Evolutionary conservation across 129 eudicot genomes (phyloP), one percentile per base, ranked within the genome.

Genomic region (Calendula officinalis): DNA sequence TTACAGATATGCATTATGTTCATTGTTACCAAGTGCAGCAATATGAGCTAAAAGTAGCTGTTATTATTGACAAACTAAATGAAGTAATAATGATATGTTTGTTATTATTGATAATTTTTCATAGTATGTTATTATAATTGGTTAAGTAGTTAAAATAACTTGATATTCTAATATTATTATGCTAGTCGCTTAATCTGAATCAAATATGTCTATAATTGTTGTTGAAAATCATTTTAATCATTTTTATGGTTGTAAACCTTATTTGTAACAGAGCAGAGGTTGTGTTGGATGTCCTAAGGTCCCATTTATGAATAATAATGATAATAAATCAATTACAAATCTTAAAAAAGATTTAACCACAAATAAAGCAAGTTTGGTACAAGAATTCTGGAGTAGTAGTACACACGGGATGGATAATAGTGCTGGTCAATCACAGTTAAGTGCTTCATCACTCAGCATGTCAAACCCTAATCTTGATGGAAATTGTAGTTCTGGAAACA

Each of bases 181-280:
- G 45, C 33, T 36, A 55, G 16, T 55, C 40, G 6, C 3, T 55
- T 30, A 55, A 9, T 62, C 51, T 52, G n/a, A 16, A 16, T 3
- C 53, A 43, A 22, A 62, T 17, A 16, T 17, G 7, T 45, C 6
- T 62, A n/a, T n/a, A n/a, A n/a, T n/a, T n/a, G n/a, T n/a, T 22
- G 1, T 22, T 22, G 30, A 22, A 22, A 22, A 22, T 50, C 43
- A n/a, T 11, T 39, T 27, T 55, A 60, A 60, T 66, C 61, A 57
- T 76, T 40, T 76, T 68, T 71, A 64, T 62, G 92, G 87, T 76
- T 75, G 67, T 53, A 70, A 75, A 82, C 89, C 89, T 85, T 73
- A 59, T 85, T 84, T 82, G 90, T 67, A 80, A 89, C 96, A 89
- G 96, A 80, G 86, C 96, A 89, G 96, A 84, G 84, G 96, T 82